A percentile compares a stretch with the other conserved stretches of the same genome.
phyloP scores from a whole-genome alignment of 2,329 filamentous ascomycete genomes.

The Alternaria rosae region DNA sequence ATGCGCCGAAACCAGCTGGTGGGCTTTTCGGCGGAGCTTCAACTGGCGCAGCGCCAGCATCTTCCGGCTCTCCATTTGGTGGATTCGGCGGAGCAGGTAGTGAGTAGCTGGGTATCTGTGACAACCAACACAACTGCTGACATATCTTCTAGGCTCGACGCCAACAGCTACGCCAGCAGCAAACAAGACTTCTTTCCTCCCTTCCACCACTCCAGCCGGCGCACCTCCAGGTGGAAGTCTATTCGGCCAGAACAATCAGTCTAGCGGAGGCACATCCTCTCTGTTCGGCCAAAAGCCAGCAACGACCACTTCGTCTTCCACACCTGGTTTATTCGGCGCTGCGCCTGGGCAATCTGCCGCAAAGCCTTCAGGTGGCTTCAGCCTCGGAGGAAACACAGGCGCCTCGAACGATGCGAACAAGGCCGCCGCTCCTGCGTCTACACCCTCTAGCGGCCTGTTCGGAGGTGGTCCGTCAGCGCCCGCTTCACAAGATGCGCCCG shows the following conservation, averaged over 20 bases:
- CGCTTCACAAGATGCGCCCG: constrained; percentile 45
- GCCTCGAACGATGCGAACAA: constrained; percentile 44
- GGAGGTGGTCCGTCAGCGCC: constrained; percentile 32
- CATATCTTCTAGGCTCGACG: constrained; percentile 24
- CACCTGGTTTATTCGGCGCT: constrained; percentile 40
- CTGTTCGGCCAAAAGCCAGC: constrained; percentile 38
- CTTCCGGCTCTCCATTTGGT: constrained; percentile 24
- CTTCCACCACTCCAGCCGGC: constrained; percentile 51
- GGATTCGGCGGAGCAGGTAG: constrained; percentile 17
- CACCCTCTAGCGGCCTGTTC: constrained; percentile 31
- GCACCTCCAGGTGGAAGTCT: constrained; percentile 43
- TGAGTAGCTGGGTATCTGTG: constrained; percentile 9
- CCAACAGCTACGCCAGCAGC: constrained; percentile 45
- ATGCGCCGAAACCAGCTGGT: constrained; percentile 35
- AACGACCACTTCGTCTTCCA: constrained; percentile 33
- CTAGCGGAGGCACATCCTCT: constrained; percentile 13
- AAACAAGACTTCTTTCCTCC: constrained; percentile 47
- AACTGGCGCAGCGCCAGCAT: constrained; percentile 23
- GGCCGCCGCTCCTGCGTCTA: constrained; percentile 33
- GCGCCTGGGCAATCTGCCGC: constrained; percentile 26
- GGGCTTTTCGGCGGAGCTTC: constrained; percentile 19
- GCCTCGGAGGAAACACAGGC: constrained; percentile 30
- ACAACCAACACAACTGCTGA: constrained; percentile 12
- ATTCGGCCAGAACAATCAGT: constrained; percentile 33
- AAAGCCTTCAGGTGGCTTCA: constrained; percentile 32